These are phyloP conservation scores for Chernovozyma aurita DNA, from an alignment of 1,139 yeast species.

Conservation along the genomic window DNA sequence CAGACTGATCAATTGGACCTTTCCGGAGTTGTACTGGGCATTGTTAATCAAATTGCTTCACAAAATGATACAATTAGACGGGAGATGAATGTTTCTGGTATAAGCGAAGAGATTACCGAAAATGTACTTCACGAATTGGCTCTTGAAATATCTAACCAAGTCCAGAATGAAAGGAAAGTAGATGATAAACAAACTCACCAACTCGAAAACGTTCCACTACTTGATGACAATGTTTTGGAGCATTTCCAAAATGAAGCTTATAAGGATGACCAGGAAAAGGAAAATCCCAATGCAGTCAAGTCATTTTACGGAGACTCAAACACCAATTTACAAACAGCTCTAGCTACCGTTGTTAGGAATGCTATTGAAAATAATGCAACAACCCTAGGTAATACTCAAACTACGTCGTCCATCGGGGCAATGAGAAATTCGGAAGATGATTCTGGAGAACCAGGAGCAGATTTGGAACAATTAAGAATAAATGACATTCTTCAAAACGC, in stretches of 20 bases:
- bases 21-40: conserved; percentile 19
- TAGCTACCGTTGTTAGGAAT: conserved; percentile 23
- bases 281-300: too few relatives aligned
- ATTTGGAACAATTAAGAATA: conserved; percentile 50
- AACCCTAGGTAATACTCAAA: conserved; percentile 1
- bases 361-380: conserved; percentile 14
- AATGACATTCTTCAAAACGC: conserved; percentile 72
- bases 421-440: background rate
- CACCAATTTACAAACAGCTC: conserved; percentile 19
- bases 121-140: too few relatives aligned
- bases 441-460: conserved; percentile 36
- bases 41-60: conserved; percentile 8
- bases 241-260: conserved; percentile 38
- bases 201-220: conserved; percentile 30
- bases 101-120: conserved; percentile 12
- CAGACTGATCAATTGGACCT: conserved; percentile 10
- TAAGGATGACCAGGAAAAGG: conserved; percentile 15
- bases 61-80: too few relatives aligned
- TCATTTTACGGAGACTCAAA: conserved; percentile 6
- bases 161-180: too few relatives aligned
- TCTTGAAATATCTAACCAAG: too few relatives aligned
- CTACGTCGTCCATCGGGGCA: too few relatives aligned
- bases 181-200: too few relatives aligned
- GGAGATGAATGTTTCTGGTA: conserved; percentile 4
- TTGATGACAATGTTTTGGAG: conserved; percentile 35